These are phyloP conservation scores for Nasturtium officinale DNA, from an alignment of 345 rosid genomes.

Conservation along the genomic window DNA sequence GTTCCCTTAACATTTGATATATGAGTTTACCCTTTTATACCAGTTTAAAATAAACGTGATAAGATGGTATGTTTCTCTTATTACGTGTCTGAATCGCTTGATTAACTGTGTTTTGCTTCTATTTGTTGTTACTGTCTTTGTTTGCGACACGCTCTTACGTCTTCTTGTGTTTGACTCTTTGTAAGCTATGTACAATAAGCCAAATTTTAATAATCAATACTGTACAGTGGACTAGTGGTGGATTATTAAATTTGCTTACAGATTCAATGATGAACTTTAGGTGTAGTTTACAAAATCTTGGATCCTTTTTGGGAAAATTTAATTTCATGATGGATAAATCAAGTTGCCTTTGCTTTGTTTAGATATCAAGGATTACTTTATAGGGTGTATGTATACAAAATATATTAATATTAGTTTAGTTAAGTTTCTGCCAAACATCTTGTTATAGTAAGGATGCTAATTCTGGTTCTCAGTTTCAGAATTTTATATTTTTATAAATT, in stretches of 20 bases:
- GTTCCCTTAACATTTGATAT: neutral
- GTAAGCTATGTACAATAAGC: neutral
- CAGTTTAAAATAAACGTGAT: neutral
- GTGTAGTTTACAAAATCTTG: conserved; percentile 19
- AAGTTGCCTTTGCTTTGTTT: conserved; percentile 21
- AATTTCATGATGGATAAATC: neutral
- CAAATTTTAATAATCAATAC: neutral
- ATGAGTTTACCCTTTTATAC: neutral
- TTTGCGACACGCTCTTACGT: neutral
- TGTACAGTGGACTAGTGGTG: neutral
- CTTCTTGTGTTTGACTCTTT: neutral
- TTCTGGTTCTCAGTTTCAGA: too few species aligned
- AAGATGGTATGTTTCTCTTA: neutral
- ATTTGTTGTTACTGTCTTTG: neutral
- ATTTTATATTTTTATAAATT: too few species aligned
- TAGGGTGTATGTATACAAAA: neutral
- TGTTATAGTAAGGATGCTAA: neutral
- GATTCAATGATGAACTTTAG: conserved; percentile 8
- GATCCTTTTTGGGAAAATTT: conserved; percentile 24
- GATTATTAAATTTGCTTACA: neutral
- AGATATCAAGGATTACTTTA: neutral
- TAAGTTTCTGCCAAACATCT: neutral
- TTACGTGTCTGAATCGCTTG: neutral
- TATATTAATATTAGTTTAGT: neutral
- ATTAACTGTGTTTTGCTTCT: neutral